phyloP scores from a whole-genome alignment of 2,329 filamentous ascomycete species.

The Rhynchosporium secalis region DNA sequence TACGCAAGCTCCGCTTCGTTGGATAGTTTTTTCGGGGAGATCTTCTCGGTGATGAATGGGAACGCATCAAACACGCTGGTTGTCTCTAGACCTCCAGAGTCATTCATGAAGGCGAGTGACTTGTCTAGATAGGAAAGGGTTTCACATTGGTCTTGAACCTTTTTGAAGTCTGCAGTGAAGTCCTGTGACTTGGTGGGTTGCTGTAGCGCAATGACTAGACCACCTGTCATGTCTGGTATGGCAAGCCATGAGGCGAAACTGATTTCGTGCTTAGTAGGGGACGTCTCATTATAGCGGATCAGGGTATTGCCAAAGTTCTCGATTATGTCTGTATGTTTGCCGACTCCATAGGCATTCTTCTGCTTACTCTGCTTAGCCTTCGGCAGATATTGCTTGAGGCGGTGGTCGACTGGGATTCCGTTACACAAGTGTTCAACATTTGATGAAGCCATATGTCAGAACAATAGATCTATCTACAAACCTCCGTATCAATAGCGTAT shows the following conservation, averaged over 20 bases:
- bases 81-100: constrained; percentile 2
- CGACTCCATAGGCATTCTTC: neutral
- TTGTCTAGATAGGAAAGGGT: constrained; percentile 5
- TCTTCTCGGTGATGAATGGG: constrained; percentile 10
- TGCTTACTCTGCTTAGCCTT: neutral
- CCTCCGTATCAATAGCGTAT: neutral
- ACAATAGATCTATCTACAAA: neutral
- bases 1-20: neutral
- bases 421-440: constrained; percentile 11
- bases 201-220: constrained; percentile 9
- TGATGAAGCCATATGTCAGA: constrained; percentile 7
- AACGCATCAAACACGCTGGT: constrained; percentile 12
- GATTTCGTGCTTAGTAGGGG: constrained; percentile 2
- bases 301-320: constrained; percentile 11
- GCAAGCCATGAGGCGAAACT: constrained; percentile 12
- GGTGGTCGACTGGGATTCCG: constrained; percentile 11
- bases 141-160: constrained; percentile 1
- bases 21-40: constrained; percentile 5
- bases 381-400: constrained; percentile 8
- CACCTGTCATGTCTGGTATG: constrained; percentile 5
- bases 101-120: constrained; percentile 9
- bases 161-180: constrained; percentile 1
- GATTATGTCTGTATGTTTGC: constrained; percentile 12
- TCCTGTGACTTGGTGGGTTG: constrained; percentile 11
- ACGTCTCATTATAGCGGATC: constrained; percentile 1